Evolutionary conservation across 345 rosid species (phyloP), one percentile per base, ranked within the genome.

Genomic region (Salix suchowensis): DNA sequence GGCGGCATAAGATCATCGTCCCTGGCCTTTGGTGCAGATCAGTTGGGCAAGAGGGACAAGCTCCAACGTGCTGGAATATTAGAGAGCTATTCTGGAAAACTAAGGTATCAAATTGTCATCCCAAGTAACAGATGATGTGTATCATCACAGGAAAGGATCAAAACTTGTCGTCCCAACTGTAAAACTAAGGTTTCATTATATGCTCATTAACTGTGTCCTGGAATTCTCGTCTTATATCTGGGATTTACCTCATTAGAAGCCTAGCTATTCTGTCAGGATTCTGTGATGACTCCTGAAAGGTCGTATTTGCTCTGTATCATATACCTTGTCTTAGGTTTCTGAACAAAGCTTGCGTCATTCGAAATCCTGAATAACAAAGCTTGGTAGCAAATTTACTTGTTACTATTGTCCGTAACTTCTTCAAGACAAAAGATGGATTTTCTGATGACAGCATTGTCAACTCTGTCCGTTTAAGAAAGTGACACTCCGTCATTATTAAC

Each of bases 1-100:
- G 94, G 94, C 6, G 94, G 92, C 55, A 80, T 88, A 68, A 86
- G 89, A 76, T 91, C 94, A 2, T 87, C 89, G 77, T 90, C 92
- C 16, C 60, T 90, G 71, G 94, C 94, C 44, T 90, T 88, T 84
- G 94, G 92, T 62, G 92, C 92, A 54, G 89, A 90, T 52, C 91
- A 90, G 72, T 80, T 87, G 79, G 87, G 84, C 79, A 85, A 84
- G 74, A 84, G 76, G 81, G 87, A 82, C 70, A 84, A 84, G 23
- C 88, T 88, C 4, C 86, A 83, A 66, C 84, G 87, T 13, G 81
- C 77, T 62, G 75, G 81, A 52, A 46, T 77, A 12, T 74, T 88
- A 14, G 81, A 77, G 82, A 85, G 77, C 48, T 30, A 30, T 30
- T 30, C 32, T 30, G 32, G 32, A 30, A 30, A 30, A 30, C 0